phyloP scores from a whole-genome alignment of 352 stramenopile genomes.

The Phytophthora citrophthora region DNA sequence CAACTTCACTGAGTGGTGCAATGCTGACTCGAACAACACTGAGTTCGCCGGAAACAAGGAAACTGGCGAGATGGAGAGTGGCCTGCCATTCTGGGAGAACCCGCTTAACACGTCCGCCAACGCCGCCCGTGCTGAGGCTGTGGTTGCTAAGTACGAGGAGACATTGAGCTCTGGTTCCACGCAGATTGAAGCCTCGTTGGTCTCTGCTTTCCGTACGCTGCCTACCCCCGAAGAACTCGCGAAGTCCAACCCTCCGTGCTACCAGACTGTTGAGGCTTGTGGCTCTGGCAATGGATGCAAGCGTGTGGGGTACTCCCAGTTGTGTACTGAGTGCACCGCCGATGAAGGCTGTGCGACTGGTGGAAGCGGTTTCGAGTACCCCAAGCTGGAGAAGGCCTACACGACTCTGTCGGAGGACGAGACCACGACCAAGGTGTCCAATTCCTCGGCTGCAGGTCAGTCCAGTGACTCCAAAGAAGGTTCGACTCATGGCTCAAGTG shows the following conservation, averaged over 20 bases:
- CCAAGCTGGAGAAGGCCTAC: conserved; percentile 61
- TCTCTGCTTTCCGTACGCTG: conserved; percentile 53
- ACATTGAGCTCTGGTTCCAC: conserved; percentile 46
- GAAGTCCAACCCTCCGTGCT: conserved; percentile 71
- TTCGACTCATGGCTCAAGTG: conserved; percentile 11
- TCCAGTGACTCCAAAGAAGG: not conserved
- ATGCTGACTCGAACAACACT: conserved; percentile 57
- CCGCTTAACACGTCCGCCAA: conserved; percentile 65
- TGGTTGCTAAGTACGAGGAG: conserved; percentile 59
- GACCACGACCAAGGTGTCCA: conserved; percentile 37
- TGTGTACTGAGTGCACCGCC: conserved; percentile 64
- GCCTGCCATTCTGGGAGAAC: conserved; percentile 72
- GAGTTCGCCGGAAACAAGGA: conserved; percentile 54
- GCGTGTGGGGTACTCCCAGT: conserved; percentile 71
- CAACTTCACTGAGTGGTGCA: conserved; percentile 79
- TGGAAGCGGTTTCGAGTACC: conserved; percentile 63
- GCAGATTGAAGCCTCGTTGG: conserved; percentile 44
- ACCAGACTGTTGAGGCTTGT: conserved; percentile 61
- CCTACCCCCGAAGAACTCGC: conserved; percentile 54
- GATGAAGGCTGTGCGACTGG: conserved; percentile 44
- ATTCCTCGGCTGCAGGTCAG: conserved; percentile 5
- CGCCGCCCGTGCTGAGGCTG: conserved; percentile 46
- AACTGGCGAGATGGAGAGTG: conserved; percentile 45
- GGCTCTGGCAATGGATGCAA: conserved; percentile 64
- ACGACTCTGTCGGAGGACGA: conserved; percentile 49